A percentile compares a stretch with the other conserved stretches of the same genome.
phyloP scores from a whole-genome alignment of 2,329 filamentous ascomycete species.

The Cordyceps farinosa region DNA sequence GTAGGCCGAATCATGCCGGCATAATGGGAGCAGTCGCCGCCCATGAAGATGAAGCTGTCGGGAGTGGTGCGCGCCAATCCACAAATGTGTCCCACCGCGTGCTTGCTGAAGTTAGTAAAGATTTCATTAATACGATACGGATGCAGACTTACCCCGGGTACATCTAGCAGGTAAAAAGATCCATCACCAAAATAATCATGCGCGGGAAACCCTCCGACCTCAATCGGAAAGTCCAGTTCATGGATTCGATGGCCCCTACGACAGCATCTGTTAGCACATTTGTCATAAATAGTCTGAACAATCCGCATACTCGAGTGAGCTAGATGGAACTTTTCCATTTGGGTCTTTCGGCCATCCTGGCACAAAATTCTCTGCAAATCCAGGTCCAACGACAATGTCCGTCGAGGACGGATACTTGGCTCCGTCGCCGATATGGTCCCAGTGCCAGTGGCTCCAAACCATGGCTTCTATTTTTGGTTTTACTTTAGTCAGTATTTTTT shows the following conservation, averaged over 20 bases:
- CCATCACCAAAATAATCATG: conserved; percentile 42
- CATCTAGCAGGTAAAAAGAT: conserved; percentile 40
- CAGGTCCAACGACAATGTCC: conserved; percentile 49
- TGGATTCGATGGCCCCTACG: conserved; percentile 26
- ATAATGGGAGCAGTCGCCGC: conserved; percentile 42
- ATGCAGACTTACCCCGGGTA: conserved; percentile 28
- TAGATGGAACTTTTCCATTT: conserved; percentile 32
- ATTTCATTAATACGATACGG: no score
- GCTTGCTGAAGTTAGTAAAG: conserved; percentile 17
- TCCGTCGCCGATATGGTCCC: conserved; percentile 51
- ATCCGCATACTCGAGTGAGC: conserved; percentile 30
- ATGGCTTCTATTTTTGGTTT: not conserved
- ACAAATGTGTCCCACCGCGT: conserved; percentile 40
- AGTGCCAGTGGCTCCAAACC: conserved; percentile 43
- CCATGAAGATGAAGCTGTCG: conserved; percentile 39
- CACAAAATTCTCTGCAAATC: conserved; percentile 42
- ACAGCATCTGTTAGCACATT: not conserved
- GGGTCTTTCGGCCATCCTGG: conserved; percentile 44
- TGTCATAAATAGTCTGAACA: not conserved
- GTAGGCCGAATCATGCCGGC: conserved; percentile 37
- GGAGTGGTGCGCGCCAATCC: conserved; percentile 38
- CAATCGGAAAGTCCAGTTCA: conserved; percentile 29
- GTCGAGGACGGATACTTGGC: conserved; percentile 43
- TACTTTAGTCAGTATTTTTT: no score
- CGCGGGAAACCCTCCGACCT: conserved; percentile 36